A percentile compares a stretch with the other conserved stretches of the same genome.
phyloP scores from a whole-genome alignment of 495 filamentous ascomycete genomes.

The Chaetomium tenue region DNA sequence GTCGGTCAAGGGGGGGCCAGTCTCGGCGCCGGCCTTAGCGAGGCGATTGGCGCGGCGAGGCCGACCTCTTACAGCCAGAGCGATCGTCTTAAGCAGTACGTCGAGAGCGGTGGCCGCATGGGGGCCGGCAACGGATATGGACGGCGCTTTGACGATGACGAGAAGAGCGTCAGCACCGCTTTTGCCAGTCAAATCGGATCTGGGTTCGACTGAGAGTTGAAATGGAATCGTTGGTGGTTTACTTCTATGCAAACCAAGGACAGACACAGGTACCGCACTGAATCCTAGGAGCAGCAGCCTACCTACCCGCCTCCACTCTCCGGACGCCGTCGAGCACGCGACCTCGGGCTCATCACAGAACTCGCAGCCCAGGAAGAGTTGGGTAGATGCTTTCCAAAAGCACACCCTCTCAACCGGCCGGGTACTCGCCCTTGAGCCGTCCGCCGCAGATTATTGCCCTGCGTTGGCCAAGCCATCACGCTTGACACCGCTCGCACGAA shows the following conservation, averaged over 20 bases:
- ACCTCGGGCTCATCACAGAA: conserved; percentile 14
- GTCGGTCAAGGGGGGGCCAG: conserved; percentile 72
- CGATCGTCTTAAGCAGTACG: conserved; percentile 81
- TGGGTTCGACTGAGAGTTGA: conserved; percentile 76
- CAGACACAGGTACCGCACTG: conserved; percentile 21
- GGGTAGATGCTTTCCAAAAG: conserved; percentile 20
- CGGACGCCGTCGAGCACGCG: conserved; percentile 22
- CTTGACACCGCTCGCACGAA: conserved; percentile 11
- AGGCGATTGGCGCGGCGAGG: conserved; percentile 51
- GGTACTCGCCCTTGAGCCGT: conserved; percentile 8
- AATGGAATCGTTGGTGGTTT: conserved; percentile 18
- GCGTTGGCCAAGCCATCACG: conserved; percentile 7
- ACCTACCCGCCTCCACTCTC: conserved; percentile 18
- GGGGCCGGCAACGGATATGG: conserved; percentile 70
- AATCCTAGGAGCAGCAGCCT: conserved; percentile 16
- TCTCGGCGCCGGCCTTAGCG: conserved; percentile 72
- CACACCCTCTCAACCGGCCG: conserved; percentile 11
- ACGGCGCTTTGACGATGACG: conserved; percentile 86
- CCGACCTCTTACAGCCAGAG: conserved; percentile 50
- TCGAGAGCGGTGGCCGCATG: conserved; percentile 63
- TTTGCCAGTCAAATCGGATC: conserved; percentile 89
- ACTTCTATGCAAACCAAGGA: conserved; percentile 24
- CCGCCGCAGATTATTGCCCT: conserved; percentile 8
- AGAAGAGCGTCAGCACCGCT: conserved; percentile 89
- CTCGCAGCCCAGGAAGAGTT: conserved; percentile 3